Conservation (phyloP, 1,284 basidiomycete species). For the Pascua guehoae region DNA sequence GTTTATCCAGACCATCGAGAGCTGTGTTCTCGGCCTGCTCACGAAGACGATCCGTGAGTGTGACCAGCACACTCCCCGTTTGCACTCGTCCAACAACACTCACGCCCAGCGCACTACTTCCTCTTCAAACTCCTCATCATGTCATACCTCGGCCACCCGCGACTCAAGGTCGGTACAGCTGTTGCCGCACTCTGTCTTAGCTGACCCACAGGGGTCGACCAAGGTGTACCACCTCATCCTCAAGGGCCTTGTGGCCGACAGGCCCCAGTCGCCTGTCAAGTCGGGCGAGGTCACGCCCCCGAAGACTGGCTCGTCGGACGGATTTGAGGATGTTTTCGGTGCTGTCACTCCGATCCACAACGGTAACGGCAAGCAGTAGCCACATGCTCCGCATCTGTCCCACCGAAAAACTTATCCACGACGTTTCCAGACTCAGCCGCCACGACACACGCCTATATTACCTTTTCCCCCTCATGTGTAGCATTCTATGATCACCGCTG, state of each 20-base stretch:
- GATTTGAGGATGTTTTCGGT: no score
- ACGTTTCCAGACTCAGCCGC: no score
- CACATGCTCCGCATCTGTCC: no score
- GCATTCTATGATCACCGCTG: no score
- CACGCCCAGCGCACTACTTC: constrained; percentile 38
- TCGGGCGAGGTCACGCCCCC: not conserved
- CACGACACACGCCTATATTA: no score
- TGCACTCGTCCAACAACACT: not conserved
- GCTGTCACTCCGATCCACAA: no score
- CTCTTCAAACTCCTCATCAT: constrained; percentile 39
- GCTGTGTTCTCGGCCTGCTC: constrained; percentile 14
- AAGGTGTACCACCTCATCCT: constrained; percentile 30
- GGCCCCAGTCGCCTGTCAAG: not conserved
- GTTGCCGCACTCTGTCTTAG: not conserved
- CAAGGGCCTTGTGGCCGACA: not conserved
- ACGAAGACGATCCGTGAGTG: constrained; percentile 10
- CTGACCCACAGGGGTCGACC: constrained; percentile 27
- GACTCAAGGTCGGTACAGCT: constrained; percentile 25
- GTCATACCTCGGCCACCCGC: constrained; percentile 40
- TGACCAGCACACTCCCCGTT: not conserved
- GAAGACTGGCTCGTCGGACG: no score
- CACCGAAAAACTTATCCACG: no score
- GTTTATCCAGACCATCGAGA: constrained; percentile 40
- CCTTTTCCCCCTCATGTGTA: no score
- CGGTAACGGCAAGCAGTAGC: no score